Conservation (phyloP, 2,329 filamentous ascomycete species). For the Penicillium sp. region DNA sequence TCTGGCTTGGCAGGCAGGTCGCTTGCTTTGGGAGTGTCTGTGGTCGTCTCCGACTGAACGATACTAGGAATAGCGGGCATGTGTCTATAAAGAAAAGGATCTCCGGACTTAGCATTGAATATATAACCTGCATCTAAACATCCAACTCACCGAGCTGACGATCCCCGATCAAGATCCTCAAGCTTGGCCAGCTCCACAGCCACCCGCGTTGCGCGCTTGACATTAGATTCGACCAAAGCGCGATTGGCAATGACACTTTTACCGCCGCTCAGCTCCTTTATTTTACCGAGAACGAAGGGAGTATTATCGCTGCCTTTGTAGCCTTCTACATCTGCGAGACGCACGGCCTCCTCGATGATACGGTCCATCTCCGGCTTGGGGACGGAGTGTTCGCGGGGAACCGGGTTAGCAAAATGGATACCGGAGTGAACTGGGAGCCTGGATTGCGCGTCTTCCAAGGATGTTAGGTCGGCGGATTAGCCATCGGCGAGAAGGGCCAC, state of each 20-base stretch:
- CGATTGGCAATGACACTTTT: slow-evolving; percentile 74
- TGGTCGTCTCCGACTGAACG: slow-evolving; percentile 25
- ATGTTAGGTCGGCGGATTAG: slow-evolving; percentile 2
- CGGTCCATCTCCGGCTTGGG: slow-evolving; percentile 69
- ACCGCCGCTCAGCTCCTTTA: slow-evolving; percentile 74
- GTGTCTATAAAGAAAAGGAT: slow-evolving; percentile 35
- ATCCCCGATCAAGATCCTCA: slow-evolving; percentile 40
- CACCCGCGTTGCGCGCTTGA: slow-evolving; percentile 64
- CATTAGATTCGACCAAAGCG: slow-evolving; percentile 67
- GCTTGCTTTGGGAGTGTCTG: slow-evolving; percentile 21
- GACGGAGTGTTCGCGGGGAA: slow-evolving; percentile 70
- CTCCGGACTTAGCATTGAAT: slow-evolving; percentile 38
- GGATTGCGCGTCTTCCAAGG: slow-evolving; percentile 65
- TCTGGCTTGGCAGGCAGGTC: slow-evolving; percentile 7
- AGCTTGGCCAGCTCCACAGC: slow-evolving; percentile 63
- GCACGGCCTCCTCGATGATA: slow-evolving; percentile 68
- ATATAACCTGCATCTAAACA: slow-evolving; percentile 26
- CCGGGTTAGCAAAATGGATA: slow-evolving; percentile 85
- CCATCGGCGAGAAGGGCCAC: slow-evolving; percentile 28
- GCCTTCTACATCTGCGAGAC: slow-evolving; percentile 65
- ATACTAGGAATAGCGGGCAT: slow-evolving; percentile 36
- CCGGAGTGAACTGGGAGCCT: slow-evolving; percentile 73
- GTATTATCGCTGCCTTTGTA: slow-evolving; percentile 77
- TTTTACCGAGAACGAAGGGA: slow-evolving; percentile 76
- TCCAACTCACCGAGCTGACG: slow-evolving; percentile 46